Base-by-base conservation (phyloP, 2,329 filamentous ascomycete genomes). In the Trichoderma oligosporum region DNA sequence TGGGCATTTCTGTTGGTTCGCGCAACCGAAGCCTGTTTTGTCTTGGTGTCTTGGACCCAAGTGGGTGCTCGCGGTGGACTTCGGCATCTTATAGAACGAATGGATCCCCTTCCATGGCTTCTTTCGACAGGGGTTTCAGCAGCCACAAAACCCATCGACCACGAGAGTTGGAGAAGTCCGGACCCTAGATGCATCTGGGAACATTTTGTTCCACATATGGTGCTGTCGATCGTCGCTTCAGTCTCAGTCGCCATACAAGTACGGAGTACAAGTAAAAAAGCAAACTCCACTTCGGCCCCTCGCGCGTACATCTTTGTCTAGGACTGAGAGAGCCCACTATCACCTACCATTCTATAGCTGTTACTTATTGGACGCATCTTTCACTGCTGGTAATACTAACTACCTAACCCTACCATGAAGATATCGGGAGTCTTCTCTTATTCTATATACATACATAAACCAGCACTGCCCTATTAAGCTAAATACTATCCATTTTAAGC, bases 51-150 rank as follows among this genome's bases (percentile, higher is more conserved):
- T 20, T 5, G 11, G 38, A 9, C 7, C 52, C 33, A 56, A 56
- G 33, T 56, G 42, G 42, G 35, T 18, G 11, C 20, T 39, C 29
- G 52, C 57, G 51, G 57, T 44, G 42, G 55, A 27, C 48, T 48
- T 55, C 52, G 52, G 52, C 52, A 38, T 38, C 52, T 45, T 27
- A 42, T 55, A 42, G 56, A 58, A 58, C 56, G 48, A 55, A 58
- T 42, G 49, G 49, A 39, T 22, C 18, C 42, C 44, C 39, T 57
- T 57, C 55, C 47, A 57, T 25, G 25, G 47, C 47, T 45, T 46
- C 39, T n/a, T 29, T 38, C 5, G 52, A 55, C 39, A 54, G 39
- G 51, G 29, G 20, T 22, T n/a, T n/a, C 41, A 11, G 41, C 22
- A 54, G 41, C 51, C 51, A 54, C 41, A 44, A 31, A 31, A 45